Evolutionary conservation across 228 moss, liverwort and hornwort genomes (phyloP), one percentile per base, ranked within the genome.

Genomic region (Sphagnum magellanicum): DNA sequence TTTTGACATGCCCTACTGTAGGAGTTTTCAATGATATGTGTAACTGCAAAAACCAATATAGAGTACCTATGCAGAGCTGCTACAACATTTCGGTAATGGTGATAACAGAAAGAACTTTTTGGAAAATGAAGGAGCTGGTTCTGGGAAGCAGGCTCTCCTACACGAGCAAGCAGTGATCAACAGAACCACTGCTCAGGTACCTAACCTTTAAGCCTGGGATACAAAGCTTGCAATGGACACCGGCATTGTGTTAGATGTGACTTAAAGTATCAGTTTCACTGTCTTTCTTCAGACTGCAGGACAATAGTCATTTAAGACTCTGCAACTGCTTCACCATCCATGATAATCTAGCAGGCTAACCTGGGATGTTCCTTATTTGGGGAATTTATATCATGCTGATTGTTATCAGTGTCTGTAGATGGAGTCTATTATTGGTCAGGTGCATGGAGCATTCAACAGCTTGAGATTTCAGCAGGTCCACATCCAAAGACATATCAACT

Each of bases 21-120:
- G 86, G 86, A 86, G 63, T 86, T 86, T 74, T 79, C 86, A 53
- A 80, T 82, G 75, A 86, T 86, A 76, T 80, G 86, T 51, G 83
- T 86, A 47, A 86, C 73, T 65, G 80, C 86, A 1, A 86, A 86
- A 68, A 82, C 83, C 15, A 86, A 65, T 67, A 82, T 82, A 49
- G 86, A 86, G 70, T 82, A 32, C 32, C 32, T 32, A 86, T 59
- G 86, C 82, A 61, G 83, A 86, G 60, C 80, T 86, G 48, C 63
- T 86, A 70, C 86, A 86, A 62, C 86, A 86, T 60, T 86, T 86
- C 68, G 78, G 86, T 15, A 69, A 80, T 72, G 82, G 76, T 59
- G 80, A 82, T 60, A 80, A 86, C 74, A 86, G 82, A 72, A 86
- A 83, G 58, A 72, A 64, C 52, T 78, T 86, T 53, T 63, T 86